Conservation (phyloP, 169 alveolate species). For the Babesia bovis region DNA sequence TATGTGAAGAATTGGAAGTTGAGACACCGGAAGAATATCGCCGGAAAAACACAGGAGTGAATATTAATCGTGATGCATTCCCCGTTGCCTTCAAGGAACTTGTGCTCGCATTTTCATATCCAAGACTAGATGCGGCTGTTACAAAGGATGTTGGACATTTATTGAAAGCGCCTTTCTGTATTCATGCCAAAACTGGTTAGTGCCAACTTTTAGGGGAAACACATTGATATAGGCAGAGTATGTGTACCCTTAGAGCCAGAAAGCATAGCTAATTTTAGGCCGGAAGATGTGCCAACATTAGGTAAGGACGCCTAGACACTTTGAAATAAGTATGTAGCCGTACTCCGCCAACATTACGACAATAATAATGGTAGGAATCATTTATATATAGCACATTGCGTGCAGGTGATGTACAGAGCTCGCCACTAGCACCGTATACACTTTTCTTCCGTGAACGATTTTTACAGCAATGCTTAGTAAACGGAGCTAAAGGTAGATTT, state of each 20-base stretch:
- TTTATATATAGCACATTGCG: neutral
- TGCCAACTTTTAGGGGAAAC: constrained; percentile 65
- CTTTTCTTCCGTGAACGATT: constrained; percentile 54
- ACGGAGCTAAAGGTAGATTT: constrained; percentile 31
- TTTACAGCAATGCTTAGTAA: constrained; percentile 21
- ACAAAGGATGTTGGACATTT: constrained; percentile 86
- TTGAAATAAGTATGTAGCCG: neutral
- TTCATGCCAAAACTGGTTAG: constrained; percentile 88
- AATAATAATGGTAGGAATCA: constrained; percentile 21
- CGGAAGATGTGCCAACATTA: constrained; percentile 82
- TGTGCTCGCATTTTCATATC: constrained; percentile 63
- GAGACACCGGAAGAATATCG: constrained; percentile 42
- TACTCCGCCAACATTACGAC: constrained; percentile 34
- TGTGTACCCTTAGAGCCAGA: constrained; percentile 81
- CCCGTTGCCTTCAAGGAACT: constrained; percentile 64
- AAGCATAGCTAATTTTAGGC: constrained; percentile 70
- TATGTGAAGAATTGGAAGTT: constrained; percentile 42
- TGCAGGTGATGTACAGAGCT: constrained; percentile 47
- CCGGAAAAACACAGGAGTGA: neutral
- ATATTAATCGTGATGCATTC: constrained; percentile 12
- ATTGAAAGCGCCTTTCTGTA: constrained; percentile 89
- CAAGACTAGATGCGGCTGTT: constrained; percentile 65
- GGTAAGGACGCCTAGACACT: constrained; percentile 46
- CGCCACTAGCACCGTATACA: constrained; percentile 49
- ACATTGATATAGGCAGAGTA: constrained; percentile 72